Percentiles rank a stretch among this genome's conserved stretches.
These are phyloP conservation scores for Goffeauzyma gilvescens DNA, from an alignment of 768 basidiomycete genomes.

Conservation along the genomic window DNA sequence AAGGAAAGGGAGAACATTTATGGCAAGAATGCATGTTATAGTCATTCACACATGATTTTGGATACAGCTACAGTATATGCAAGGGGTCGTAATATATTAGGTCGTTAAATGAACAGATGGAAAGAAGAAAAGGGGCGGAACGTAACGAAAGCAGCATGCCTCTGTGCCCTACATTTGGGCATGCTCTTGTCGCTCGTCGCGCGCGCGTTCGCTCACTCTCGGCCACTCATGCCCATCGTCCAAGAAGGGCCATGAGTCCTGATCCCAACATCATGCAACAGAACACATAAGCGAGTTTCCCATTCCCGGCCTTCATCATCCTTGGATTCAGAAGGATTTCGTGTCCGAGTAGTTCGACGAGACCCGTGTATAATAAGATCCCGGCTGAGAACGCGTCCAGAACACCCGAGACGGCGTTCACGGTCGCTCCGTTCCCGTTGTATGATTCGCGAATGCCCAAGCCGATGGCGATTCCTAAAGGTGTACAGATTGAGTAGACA, in stretches of 20 bases:
- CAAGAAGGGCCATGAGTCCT: slow-evolving; percentile 76
- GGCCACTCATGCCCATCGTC: slow-evolving; percentile 85
- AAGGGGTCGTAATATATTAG: too few relatives aligned
- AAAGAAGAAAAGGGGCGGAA: too few relatives aligned
- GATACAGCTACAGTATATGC: too few relatives aligned
- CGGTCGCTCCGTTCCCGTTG: slow-evolving; percentile 57
- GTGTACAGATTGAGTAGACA: slow-evolving; percentile 42
- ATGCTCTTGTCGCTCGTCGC: too few relatives aligned
- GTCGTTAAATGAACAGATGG: too few relatives aligned
- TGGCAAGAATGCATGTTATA: too few relatives aligned
- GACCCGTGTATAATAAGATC: slow-evolving; percentile 44
- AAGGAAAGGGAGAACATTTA: too few relatives aligned
- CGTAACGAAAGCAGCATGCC: too few relatives aligned
- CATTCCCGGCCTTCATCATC: slow-evolving; percentile 52
- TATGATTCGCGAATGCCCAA: slow-evolving; percentile 44
- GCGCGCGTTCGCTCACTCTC: too few relatives aligned
- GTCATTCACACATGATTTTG: too few relatives aligned
- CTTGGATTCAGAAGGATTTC: slow-evolving; percentile 82
- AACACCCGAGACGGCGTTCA: slow-evolving; percentile 63
- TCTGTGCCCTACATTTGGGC: too few relatives aligned
- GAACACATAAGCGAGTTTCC: slow-evolving; percentile 52
- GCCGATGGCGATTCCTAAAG: slow-evolving; percentile 71
- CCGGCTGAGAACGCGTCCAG: slow-evolving; percentile 73
- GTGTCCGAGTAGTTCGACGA: slow-evolving; percentile 55
- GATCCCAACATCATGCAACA: slow-evolving; percentile 64